Conservation (phyloP, 2,329 filamentous ascomycete genomes). For the Blastomyces parvus region DNA sequence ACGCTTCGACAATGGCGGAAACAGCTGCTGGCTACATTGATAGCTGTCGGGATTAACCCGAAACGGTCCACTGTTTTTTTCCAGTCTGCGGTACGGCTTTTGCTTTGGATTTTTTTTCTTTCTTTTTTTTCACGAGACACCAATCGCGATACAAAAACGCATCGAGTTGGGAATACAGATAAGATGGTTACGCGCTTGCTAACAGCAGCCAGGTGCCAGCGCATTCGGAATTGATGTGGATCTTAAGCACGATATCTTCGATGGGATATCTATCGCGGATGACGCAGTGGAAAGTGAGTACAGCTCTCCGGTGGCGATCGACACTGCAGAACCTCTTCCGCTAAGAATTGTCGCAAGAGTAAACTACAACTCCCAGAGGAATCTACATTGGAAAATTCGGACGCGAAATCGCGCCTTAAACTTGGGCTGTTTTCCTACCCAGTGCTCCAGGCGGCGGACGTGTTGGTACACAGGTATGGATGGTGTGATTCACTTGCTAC, state of each 20-base stretch:
- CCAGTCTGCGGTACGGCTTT: slow-evolving; percentile 58
- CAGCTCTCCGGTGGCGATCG: slow-evolving; percentile 12
- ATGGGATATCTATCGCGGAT: slow-evolving; percentile 94
- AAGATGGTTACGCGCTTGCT: not conserved
- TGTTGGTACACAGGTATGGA: slow-evolving; percentile 67
- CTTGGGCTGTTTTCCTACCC: slow-evolving; percentile 93
- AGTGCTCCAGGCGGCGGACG: slow-evolving; percentile 88
- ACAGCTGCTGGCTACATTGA: slow-evolving; percentile 66
- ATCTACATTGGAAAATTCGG: slow-evolving; percentile 48
- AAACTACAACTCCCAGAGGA: slow-evolving; percentile 59
- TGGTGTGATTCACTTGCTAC: slow-evolving; percentile 14
- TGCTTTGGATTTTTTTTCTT: not conserved
- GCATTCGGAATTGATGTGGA: slow-evolving; percentile 93
- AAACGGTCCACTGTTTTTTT: slow-evolving; percentile 69
- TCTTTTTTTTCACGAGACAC: not conserved
- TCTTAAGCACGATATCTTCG: slow-evolving; percentile 80
- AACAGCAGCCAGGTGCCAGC: slow-evolving; percentile 51
- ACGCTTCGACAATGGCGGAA: slow-evolving; percentile 56
- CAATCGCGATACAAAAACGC: too few relatives aligned
- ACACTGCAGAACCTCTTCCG: not conserved
- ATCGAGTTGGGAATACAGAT: not conserved
- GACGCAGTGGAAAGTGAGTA: slow-evolving; percentile 93
- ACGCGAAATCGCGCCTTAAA: slow-evolving; percentile 57
- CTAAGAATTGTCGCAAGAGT: slow-evolving; percentile 42
- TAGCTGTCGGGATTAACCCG: slow-evolving; percentile 77